Conservation (phyloP, 2,329 filamentous ascomycete genomes). For the Xylaria sp. region DNA sequence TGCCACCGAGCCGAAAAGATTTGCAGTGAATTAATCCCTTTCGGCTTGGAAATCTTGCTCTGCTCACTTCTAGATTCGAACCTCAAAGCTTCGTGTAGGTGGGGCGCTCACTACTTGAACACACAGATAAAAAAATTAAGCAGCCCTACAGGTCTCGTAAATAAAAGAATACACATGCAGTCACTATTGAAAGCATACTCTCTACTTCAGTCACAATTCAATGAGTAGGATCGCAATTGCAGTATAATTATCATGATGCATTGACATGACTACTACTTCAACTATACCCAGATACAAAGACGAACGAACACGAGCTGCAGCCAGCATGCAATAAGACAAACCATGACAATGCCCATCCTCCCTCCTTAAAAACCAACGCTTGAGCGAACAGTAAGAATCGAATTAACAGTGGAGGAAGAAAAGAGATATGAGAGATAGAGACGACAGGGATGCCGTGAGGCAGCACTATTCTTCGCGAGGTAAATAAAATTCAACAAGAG, state of each 20-base stretch:
- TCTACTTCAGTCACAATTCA: not conserved
- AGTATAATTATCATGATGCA: conserved; percentile 12
- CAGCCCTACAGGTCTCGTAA: too few species aligned
- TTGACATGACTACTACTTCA: conserved; percentile 12
- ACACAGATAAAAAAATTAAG: too few species aligned
- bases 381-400: conserved; percentile 29
- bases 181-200: not conserved
- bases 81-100: conserved; percentile 17
- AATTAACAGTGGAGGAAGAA: conserved; percentile 21
- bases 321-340: conserved; percentile 34
- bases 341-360: conserved; percentile 25
- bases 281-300: conserved; percentile 7
- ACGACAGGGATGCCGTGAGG: conserved; percentile 51
- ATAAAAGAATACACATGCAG: too few species aligned
- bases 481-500: conserved; percentile 15
- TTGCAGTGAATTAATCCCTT: too few species aligned
- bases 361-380: conserved; percentile 23
- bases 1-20: too few species aligned
- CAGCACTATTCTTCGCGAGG: conserved; percentile 46
- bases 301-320: conserved; percentile 26
- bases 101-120: not conserved
- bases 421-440: conserved; percentile 35
- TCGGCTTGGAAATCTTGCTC: not conserved
- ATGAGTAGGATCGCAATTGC: not conserved
- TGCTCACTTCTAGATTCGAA: conserved; percentile 24